A percentile compares a stretch with the other conserved stretches of the same genome.
phyloP scores from a whole-genome alignment of 768 basidiomycete species.

The Gyrodon lividus region DNA sequence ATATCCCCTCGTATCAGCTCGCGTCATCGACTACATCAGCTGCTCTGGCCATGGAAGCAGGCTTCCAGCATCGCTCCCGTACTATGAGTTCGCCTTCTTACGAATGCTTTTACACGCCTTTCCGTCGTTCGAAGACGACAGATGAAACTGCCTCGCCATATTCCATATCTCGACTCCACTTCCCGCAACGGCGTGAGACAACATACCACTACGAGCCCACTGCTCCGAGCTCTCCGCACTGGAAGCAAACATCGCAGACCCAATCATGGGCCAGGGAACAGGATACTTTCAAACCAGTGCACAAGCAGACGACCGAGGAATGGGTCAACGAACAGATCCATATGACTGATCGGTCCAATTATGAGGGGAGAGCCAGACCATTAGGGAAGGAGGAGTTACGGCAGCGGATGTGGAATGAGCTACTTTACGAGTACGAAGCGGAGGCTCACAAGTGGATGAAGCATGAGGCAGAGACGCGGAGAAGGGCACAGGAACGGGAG shows the following conservation, averaged over 20 bases:
- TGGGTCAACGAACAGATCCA: conserved; percentile 63
- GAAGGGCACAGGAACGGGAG: conserved; percentile 45
- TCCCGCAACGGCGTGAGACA: conserved; percentile 20
- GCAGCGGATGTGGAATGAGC: conserved; percentile 50
- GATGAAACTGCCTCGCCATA: conserved; percentile 11
- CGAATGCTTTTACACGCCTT: conserved; percentile 17
- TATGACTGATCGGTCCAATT: conserved; percentile 31
- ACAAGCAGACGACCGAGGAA: conserved; percentile 53
- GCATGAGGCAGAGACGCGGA: conserved; percentile 46
- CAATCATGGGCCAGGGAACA: conserved; percentile 51
- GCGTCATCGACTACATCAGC: conserved; percentile 14
- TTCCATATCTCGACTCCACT: conserved; percentile 18
- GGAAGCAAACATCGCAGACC: conserved; percentile 31
- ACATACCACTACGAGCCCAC: conserved; percentile 17
- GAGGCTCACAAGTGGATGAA: conserved; percentile 55
- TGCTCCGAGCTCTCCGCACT: conserved; percentile 14
- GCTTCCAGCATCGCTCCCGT: conserved; percentile 29
- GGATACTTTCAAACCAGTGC: conserved; percentile 42
- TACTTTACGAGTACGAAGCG: conserved; percentile 49
- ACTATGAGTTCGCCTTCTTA: conserved; percentile 16
- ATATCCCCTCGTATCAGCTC: conserved; percentile 10
- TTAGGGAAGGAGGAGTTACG: conserved; percentile 31
- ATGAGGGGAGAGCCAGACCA: conserved; percentile 23
- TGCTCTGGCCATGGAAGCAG: conserved; percentile 26
- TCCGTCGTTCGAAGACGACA: conserved; percentile 22